Evolutionary conservation across 768 basidiomycete species (phyloP), one percentile per base, ranked within the genome.

Genomic region (Clavaria fumosa): DNA sequence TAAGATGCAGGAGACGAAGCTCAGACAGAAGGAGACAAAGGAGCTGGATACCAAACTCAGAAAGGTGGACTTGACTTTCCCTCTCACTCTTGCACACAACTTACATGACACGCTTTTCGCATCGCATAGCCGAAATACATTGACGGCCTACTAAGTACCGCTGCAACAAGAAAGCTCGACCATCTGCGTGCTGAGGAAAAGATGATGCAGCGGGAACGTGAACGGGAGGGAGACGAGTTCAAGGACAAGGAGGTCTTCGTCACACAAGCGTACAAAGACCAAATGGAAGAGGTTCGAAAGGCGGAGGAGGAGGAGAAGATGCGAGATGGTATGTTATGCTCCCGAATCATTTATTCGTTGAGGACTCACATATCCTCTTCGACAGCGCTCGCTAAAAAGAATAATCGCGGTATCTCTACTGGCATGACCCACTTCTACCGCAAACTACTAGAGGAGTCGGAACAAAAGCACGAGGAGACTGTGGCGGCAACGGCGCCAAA

Each of bases 211-310:
- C 69, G 72, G 31, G 95, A 97, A 55, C 72, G 95, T 15, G 86
- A 91, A 58, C 61, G 69, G 14, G 95, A 99, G 59, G 95, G 95
- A 0, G 90, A 90, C 43, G 72, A 89, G 54, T 99, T 86, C 53
- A 69, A 69, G 40, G 95, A 86, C 62, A 97, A 91, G 63, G 95
- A 96, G 38, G 67, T 76, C n/a, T 99, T 97, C 50, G 93, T 97
- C 35, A 99, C 95, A 1, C 85, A 89, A 50, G 89, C 86, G 17
- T 99, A 99, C 61, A 90, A 89, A 54, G 81, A 85, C 34, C 95
- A 97, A 58, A 83, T 95, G 76, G 90, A 75, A 34, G 84, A 91
- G 57, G 75, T 96, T 4, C 67, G 86, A 40, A 69, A 60, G 51
- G 88, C 90, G 0, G 95, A 97, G 52, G 88, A 89, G 52, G 93